Base-by-base conservation (phyloP, 208 protist species). In the Blastocrithidia nonstop region DNA sequence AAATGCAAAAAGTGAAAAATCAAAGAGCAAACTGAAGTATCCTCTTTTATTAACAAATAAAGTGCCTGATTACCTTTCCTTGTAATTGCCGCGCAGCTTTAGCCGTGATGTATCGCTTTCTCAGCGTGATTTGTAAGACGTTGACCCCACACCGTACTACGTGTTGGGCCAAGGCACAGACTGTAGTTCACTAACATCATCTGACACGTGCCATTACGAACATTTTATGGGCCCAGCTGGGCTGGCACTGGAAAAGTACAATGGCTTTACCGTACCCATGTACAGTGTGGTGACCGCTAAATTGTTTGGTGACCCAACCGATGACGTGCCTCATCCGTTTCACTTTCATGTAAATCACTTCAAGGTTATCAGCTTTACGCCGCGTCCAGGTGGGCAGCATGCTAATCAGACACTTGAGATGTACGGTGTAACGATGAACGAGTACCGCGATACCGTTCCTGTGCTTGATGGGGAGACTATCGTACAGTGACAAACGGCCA, bases 271-370 rank as follows among this genome's bases (percentile, higher is more conserved):
- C 15, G 65, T 93, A 1, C 78, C 79, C 0, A 54, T 77, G 17
- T 41, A 70, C 52, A 51, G 40, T 9, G 67, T 87, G 2, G 66
- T 87, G 35, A 65, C 68, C 27, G 76, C 69, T 25, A 66, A 60
- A 1, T 33, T 88, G 27, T 89, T 67, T 56, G 78, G 76, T 19
- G 79, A 85, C 33, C 72, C 77, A 3, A 71, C 61, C 0, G 79
- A 89, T 28, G 9, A 20, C 7, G 61, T 71, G 8, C 76, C 74
- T 6, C 86, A 94, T 45, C 81, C 86, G 15, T 57, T 91, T 16
- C 81, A 90, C 47, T 57, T 87, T 5, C 81, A 94, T 56, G 74
- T 83, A 1, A 91, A 94, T 54, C 86, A 87, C 51, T 91, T 91
- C 41, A 59, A 75, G 39, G 70, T 83, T 40, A 32, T 92, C 11